Conservation (phyloP, 164 flowering plant species). For the Malania oleifera region DNA sequence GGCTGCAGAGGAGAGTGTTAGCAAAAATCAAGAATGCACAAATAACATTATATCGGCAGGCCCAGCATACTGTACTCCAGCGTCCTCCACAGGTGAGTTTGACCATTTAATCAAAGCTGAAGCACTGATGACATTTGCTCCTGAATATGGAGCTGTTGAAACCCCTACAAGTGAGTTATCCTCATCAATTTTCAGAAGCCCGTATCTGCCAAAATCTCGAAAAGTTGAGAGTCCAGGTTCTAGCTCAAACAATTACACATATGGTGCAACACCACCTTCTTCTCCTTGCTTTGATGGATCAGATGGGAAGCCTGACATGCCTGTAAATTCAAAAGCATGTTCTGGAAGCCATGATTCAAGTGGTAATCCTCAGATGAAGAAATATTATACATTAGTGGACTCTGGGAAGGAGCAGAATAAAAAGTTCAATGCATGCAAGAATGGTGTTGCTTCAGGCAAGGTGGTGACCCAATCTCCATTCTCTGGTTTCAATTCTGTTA, state of each 20-base stretch:
- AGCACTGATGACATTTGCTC: constrained; percentile 89
- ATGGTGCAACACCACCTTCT: constrained; percentile 78
- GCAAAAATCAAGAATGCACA: constrained; percentile 45
- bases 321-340: constrained; percentile 30
- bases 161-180: constrained; percentile 54
- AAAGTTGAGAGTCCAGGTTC: constrained; percentile 62
- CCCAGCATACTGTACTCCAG: constrained; percentile 30
- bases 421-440: constrained; percentile 18
- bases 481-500: constrained; percentile 40
- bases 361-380: constrained; percentile 31
- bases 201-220: constrained; percentile 65
- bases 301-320: constrained; percentile 40
- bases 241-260: constrained; percentile 49
- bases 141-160: constrained; percentile 92
- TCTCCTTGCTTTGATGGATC: constrained; percentile 49
- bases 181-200: constrained; percentile 60
- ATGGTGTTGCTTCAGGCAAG: constrained; percentile 35
- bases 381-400: constrained; percentile 58
- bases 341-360: constrained; percentile 30
- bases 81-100: constrained; percentile 51
- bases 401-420: constrained; percentile 35
- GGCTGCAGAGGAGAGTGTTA: constrained; percentile 45
- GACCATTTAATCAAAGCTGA: constrained; percentile 81
- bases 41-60: constrained; percentile 38
- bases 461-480: constrained; percentile 34